phyloP scores from a whole-genome alignment of 2,329 filamentous ascomycete species.

The Stagonosporopsis tanaceti region DNA sequence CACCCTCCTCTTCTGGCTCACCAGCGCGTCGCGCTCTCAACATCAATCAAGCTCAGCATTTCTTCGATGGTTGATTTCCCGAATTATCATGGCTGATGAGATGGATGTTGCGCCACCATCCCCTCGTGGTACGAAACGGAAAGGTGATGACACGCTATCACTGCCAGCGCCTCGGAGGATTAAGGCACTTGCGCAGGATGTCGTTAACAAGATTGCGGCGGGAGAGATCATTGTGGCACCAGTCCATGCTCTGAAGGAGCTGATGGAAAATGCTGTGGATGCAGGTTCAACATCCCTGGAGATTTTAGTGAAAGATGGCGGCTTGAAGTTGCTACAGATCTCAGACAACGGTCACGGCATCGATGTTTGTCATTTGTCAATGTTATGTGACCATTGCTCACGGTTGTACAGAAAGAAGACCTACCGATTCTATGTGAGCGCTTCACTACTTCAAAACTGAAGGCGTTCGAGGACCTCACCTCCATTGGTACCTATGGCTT shows the following conservation, averaged over 20 bases:
- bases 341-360: constrained; percentile 98
- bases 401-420: constrained; percentile 76
- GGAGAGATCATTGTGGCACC: constrained; percentile 98
- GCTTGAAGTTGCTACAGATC: constrained; percentile 93
- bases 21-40: constrained; percentile 17
- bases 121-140: constrained; percentile 48
- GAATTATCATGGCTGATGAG: constrained; percentile 35
- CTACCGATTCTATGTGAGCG: constrained; percentile 90
- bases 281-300: constrained; percentile 93
- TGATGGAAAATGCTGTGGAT: constrained; percentile 97
- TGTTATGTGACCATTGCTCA: constrained; percentile 17
- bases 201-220: constrained; percentile 98
- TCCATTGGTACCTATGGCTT: constrained; percentile 98
- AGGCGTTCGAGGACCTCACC: constrained; percentile 88
- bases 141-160: constrained; percentile 44
- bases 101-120: constrained; percentile 39
- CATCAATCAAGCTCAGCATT: constrained; percentile 6
- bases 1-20: constrained; percentile 18
- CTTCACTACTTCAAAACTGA: constrained; percentile 96
- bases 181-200: constrained; percentile 86
- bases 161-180: constrained; percentile 56
- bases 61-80: constrained; percentile 1
- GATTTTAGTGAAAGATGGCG: constrained; percentile 91
- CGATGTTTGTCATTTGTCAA: constrained; percentile 66
- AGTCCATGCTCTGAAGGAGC: constrained; percentile 92